Conservation (phyloP, 2,329 filamentous ascomycete genomes). For the Trichoderma asperellum region DNA sequence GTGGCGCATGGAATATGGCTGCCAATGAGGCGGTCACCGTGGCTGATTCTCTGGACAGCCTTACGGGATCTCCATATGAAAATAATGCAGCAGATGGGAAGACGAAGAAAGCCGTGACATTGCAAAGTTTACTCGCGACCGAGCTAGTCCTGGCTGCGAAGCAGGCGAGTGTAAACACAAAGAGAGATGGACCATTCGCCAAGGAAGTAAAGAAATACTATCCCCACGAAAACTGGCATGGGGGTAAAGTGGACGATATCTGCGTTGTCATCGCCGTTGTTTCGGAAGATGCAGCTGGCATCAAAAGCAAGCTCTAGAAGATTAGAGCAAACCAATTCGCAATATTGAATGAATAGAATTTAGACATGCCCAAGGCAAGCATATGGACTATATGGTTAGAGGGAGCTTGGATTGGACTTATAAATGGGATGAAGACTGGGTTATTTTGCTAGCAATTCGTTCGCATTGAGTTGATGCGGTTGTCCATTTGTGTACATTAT, state of each 20-base stretch:
- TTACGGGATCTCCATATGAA: constrained; percentile 39
- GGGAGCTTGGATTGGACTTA: background rate
- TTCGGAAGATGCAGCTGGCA: constrained; percentile 58
- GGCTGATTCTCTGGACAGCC: constrained; percentile 60
- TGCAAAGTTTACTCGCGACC: constrained; percentile 79
- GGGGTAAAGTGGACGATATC: constrained; percentile 96
- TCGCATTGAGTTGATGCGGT: background rate
- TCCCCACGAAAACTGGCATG: constrained; percentile 82
- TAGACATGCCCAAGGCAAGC: constrained; percentile 30
- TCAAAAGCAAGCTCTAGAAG: constrained; percentile 43
- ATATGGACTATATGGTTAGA: constrained; percentile 8
- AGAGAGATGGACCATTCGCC: constrained; percentile 88
- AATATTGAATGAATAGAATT: constrained; percentile 18
- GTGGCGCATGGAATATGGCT: constrained; percentile 73
- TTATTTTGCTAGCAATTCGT: background rate
- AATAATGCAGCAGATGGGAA: constrained; percentile 35
- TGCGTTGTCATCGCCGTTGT: constrained; percentile 82
- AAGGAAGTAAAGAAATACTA: constrained; percentile 90
- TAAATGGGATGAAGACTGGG: background rate
- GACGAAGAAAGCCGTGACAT: constrained; percentile 48
- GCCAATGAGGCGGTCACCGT: constrained; percentile 64
- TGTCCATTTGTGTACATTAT: constrained; percentile 5
- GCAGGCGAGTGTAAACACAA: constrained; percentile 77
- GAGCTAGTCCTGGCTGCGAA: constrained; percentile 84
- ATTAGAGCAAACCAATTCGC: background rate